phyloP scores from a whole-genome alignment of 179 eudicot species.

The Silene noctiflora region DNA sequence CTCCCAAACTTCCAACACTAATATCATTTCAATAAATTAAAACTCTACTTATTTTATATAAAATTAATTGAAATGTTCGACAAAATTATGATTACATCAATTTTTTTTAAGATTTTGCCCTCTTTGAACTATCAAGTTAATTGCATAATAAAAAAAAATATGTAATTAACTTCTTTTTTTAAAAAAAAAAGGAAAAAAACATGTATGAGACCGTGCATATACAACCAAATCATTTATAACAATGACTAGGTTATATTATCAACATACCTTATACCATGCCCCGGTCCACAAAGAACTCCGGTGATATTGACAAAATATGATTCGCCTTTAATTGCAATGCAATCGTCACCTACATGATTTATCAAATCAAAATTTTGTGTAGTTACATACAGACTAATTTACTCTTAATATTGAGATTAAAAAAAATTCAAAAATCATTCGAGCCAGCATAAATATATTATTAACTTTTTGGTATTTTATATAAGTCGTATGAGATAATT shows the following conservation, averaged over 20 bases:
- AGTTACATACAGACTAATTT: too few relatives aligned
- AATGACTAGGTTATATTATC: too few relatives aligned
- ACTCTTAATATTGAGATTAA: too few relatives aligned
- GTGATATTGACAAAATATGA: constrained; percentile 41
- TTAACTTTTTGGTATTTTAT: not conserved
- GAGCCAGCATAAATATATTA: not conserved
- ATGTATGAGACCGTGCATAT: too few relatives aligned
- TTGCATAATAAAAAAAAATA: too few relatives aligned
- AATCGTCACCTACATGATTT: constrained; percentile 55
- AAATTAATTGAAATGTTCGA: not conserved
- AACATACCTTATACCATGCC: constrained; percentile 70
- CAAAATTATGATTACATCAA: not conserved
- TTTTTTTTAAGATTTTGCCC: not conserved
- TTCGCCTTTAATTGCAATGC: constrained; percentile 55
- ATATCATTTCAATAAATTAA: too few relatives aligned
- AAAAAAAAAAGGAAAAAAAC: too few relatives aligned
- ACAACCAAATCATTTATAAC: too few relatives aligned
- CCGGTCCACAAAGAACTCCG: constrained; percentile 60
- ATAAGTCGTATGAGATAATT: not conserved
- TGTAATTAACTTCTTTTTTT: too few relatives aligned
- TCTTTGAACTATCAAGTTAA: too few relatives aligned
- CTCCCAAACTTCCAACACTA: constrained; percentile 65
- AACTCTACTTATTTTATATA: not conserved
- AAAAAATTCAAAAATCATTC: too few relatives aligned
- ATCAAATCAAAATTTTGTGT: too few relatives aligned